phyloP scores from a whole-genome alignment of 306 rosid genomes.

The Castanea sativa region DNA sequence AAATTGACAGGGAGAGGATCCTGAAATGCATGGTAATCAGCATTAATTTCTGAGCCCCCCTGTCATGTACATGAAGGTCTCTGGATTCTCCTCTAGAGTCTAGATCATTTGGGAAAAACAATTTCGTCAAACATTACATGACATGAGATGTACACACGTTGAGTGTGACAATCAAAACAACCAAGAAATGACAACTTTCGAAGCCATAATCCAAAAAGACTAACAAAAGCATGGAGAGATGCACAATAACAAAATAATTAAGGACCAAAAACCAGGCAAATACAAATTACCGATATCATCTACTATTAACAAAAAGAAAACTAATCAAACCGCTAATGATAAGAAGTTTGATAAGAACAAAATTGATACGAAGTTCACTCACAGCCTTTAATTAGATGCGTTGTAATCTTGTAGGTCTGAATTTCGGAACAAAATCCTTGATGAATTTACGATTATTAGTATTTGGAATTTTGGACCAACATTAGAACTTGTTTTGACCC shows the following conservation, averaged over 20 bases:
- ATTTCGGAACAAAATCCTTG: not conserved
- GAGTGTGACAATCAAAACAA: no score
- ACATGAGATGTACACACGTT: no score
- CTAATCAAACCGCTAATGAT: not conserved
- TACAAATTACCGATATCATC: no score
- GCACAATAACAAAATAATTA: not conserved
- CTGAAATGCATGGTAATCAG: not conserved
- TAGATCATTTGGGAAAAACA: slow-evolving; percentile 39
- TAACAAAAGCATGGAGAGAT: not conserved
- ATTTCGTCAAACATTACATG: slow-evolving; percentile 11
- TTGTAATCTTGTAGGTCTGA: not conserved
- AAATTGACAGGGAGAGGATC: not conserved
- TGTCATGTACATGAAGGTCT: slow-evolving; percentile 16
- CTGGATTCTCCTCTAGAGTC: slow-evolving; percentile 44
- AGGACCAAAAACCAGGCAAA: not conserved
- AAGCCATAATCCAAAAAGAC: not conserved
- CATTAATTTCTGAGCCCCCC: not conserved
- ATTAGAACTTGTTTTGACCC: not conserved
- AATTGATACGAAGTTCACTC: not conserved
- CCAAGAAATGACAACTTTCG: not conserved
- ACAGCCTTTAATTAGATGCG: slow-evolving; percentile 24
- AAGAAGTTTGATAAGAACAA: not conserved
- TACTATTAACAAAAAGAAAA: not conserved
- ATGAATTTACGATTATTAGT: not conserved
- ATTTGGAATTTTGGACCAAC: not conserved